phyloP scores from a whole-genome alignment of 208 protist genomes.

The Naegleria lovaniensis region DNA sequence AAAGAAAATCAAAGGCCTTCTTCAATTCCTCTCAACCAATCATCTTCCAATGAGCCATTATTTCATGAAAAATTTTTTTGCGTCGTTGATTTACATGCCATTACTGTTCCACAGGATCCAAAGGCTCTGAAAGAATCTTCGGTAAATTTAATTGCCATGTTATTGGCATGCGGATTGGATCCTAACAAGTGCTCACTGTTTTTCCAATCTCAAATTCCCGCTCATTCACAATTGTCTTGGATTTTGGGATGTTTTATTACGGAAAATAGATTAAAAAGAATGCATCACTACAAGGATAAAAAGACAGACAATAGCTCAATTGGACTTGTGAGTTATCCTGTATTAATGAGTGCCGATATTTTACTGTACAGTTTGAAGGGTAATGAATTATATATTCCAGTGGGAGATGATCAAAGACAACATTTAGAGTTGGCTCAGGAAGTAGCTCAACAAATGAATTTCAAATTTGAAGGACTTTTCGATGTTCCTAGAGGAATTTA shows the following conservation, averaged over 20 bases:
- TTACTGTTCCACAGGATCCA: conserved; percentile 39
- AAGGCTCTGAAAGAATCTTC: conserved; percentile 14
- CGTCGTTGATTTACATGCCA: conserved; percentile 54
- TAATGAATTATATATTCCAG: conserved; percentile 45
- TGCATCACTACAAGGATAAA: conserved; percentile 45
- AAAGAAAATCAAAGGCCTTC: not conserved
- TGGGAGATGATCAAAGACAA: conserved; percentile 56
- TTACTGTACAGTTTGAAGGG: conserved; percentile 40
- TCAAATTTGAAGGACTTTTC: not conserved
- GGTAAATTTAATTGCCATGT: conserved; percentile 36
- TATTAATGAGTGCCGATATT: conserved; percentile 57
- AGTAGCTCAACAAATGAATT: conserved; percentile 30
- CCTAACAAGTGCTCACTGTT: conserved; percentile 47
- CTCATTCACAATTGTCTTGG: conserved; percentile 48
- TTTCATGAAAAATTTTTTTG: conserved; percentile 44
- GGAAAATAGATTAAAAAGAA: conserved; percentile 37
- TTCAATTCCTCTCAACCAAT: not conserved
- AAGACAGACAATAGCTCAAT: conserved; percentile 27
- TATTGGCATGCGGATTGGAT: conserved; percentile 53
- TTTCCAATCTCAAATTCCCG: conserved; percentile 42
- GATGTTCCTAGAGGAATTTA: not conserved
- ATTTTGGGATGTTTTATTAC: conserved; percentile 45
- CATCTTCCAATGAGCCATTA: not conserved
- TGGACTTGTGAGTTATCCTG: conserved; percentile 49
- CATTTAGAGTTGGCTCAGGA: conserved; percentile 50